Percentiles rank a stretch among this genome's conserved stretches.
Evolutionary conservation across 2,329 filamentous ascomycete species (phyloP).

Genomic region (Aspergillus phoenicis): DNA sequence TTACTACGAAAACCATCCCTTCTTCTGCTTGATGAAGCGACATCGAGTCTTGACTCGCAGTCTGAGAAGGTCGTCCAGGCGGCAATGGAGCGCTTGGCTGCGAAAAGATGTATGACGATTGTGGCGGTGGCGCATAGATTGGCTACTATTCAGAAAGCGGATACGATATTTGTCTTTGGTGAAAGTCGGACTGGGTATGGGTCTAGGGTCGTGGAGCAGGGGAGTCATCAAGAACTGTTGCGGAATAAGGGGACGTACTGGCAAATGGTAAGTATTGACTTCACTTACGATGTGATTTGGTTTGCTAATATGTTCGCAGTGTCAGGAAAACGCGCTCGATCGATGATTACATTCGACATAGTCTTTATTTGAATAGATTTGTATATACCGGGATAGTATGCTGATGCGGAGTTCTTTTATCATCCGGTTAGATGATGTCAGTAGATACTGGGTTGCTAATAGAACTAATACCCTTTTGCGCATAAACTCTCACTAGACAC

Average conservation of each 20-base stretch:
- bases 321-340: not conserved
- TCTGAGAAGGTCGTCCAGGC: slow-evolving; percentile 69
- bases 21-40: slow-evolving; percentile 63
- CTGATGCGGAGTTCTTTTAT: too few relatives aligned
- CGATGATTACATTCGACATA: not conserved
- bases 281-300: not conserved
- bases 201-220: slow-evolving; percentile 58
- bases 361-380: not conserved
- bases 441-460: too few relatives aligned
- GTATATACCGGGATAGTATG: too few relatives aligned
- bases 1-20: slow-evolving; percentile 56
- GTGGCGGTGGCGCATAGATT: slow-evolving; percentile 77
- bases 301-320: not conserved
- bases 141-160: slow-evolving; percentile 75
- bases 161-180: slow-evolving; percentile 76
- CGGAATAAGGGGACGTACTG: slow-evolving; percentile 18
- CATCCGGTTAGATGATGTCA: too few relatives aligned
- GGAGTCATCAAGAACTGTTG: slow-evolving; percentile 62
- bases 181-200: slow-evolving; percentile 49
- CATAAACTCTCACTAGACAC: too few relatives aligned
- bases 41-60: slow-evolving; percentile 64
- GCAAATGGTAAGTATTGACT: not conserved
- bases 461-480: too few relatives aligned
- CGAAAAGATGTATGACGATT: slow-evolving; percentile 62
- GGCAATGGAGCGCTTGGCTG: slow-evolving; percentile 65